Evolutionary conservation across 2,329 filamentous ascomycete species (phyloP).

Genomic region (Arthroderma sp.): DNA sequence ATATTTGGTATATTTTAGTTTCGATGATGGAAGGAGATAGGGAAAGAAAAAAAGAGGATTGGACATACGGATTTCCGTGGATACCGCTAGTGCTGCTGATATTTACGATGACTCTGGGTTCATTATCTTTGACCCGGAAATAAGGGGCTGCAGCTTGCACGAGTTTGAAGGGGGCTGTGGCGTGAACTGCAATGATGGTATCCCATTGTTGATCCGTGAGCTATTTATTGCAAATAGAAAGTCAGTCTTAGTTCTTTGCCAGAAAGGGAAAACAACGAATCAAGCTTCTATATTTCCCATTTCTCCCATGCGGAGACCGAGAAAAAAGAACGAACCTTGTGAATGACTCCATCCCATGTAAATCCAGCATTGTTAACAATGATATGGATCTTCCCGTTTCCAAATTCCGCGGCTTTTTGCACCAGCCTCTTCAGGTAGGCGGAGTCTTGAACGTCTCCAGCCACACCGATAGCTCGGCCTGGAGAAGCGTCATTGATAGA

Average conservation of each 20-base stretch:
- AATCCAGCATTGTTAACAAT: conserved; percentile 87
- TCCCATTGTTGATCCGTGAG: conserved; percentile 88
- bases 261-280: too few relatives aligned
- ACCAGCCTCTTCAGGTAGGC: conserved; percentile 61
- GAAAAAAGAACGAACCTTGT: conserved; percentile 44
- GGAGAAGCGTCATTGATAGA: conserved; percentile 51
- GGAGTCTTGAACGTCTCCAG: conserved; percentile 62
- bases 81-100: conserved; percentile 71
- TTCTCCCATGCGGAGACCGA: not conserved
- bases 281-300: too few relatives aligned
- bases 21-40: too few relatives aligned
- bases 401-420: conserved; percentile 62
- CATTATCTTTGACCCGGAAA: conserved; percentile 75
- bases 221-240: conserved; percentile 18
- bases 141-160: conserved; percentile 68
- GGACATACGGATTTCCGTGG: conserved; percentile 57
- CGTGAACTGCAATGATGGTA: conserved; percentile 71
- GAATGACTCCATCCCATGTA: conserved; percentile 85
- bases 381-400: conserved; percentile 75
- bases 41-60: not conserved
- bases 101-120: conserved; percentile 66
- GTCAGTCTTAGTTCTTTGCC: not conserved
- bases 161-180: conserved; percentile 74
- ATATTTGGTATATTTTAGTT: not conserved
- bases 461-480: conserved; percentile 56